These are phyloP conservation scores for Fusarium equiseti DNA, from an alignment of 2,329 filamentous ascomycete species.

Conservation along the genomic window DNA sequence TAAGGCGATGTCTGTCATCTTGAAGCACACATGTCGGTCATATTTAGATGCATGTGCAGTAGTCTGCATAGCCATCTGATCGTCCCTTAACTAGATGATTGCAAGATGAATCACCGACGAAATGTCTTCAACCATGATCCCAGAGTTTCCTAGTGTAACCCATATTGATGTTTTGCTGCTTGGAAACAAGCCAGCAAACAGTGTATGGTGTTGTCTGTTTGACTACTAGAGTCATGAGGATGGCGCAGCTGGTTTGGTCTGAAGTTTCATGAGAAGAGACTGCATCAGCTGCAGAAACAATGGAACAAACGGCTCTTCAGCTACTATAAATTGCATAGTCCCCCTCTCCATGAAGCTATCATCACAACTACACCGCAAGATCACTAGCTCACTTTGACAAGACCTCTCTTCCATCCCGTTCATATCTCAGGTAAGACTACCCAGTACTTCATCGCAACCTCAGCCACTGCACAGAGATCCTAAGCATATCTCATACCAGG, in stretches of 20 bases:
- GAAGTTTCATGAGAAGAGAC: not conserved
- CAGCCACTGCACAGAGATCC: not conserved
- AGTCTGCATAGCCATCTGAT: not conserved
- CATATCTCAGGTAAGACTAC: not conserved
- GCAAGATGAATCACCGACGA: slow-evolving; percentile 2
- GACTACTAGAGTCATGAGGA: not conserved
- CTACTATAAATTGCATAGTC: slow-evolving; percentile 8
- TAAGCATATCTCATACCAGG: not conserved
- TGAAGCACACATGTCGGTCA: not conserved
- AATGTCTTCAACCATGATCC: slow-evolving; percentile 9
- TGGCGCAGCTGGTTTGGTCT: not conserved
- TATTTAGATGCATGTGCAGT: not conserved
- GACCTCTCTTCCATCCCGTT: not conserved
- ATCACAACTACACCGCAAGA: not conserved
- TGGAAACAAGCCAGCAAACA: slow-evolving; percentile 7
- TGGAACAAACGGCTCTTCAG: not conserved
- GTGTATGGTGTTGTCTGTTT: slow-evolving; percentile 4
- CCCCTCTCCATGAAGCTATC: not conserved
- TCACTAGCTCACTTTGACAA: not conserved
- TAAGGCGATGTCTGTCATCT: not conserved
- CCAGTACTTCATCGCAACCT: not conserved
- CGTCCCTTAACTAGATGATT: not conserved
- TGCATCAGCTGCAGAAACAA: not conserved
- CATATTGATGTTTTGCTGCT: not conserved
- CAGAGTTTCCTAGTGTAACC: slow-evolving; percentile 14